These are phyloP conservation scores for Sphaceloma murrayae DNA, from an alignment of 2,329 filamentous ascomycete genomes.

Conservation along the genomic window DNA sequence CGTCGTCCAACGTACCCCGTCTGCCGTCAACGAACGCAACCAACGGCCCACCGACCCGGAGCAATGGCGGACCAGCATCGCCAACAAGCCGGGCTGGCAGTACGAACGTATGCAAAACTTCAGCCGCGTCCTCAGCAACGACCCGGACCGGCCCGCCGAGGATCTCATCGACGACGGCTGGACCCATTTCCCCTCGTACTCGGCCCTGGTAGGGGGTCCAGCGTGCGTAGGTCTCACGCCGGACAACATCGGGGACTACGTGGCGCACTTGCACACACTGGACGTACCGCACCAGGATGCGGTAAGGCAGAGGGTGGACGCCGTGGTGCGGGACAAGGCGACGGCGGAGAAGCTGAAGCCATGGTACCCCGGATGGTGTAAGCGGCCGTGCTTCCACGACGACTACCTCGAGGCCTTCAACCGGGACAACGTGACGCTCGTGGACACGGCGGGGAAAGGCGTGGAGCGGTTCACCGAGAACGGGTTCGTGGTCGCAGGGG, in stretches of 20 bases:
- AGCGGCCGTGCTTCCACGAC: conserved; percentile 54
- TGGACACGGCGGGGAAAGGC: conserved; percentile 50
- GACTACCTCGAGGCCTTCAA: conserved; percentile 53
- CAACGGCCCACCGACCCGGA: conserved; percentile 35
- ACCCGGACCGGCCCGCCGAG: conserved; percentile 26
- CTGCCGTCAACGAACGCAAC: conserved; percentile 29
- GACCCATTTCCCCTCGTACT: conserved; percentile 35
- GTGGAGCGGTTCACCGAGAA: conserved; percentile 38
- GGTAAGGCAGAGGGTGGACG: conserved; percentile 40
- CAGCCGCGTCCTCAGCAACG: conserved; percentile 31
- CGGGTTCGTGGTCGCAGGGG: conserved; percentile 40
- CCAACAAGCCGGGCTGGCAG: conserved; percentile 42
- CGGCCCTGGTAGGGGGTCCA: conserved; percentile 32
- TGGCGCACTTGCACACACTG: conserved; percentile 31
- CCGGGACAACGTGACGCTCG: conserved; percentile 45
- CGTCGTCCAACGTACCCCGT: conserved; percentile 39
- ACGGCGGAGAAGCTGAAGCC: conserved; percentile 47
- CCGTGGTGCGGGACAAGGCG: conserved; percentile 43
- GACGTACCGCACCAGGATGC: conserved; percentile 38
- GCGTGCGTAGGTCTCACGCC: conserved; percentile 27
- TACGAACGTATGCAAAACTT: conserved; percentile 39
- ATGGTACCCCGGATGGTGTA: conserved; percentile 55
- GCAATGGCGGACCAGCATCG: conserved; percentile 32
- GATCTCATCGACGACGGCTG: conserved; percentile 45
- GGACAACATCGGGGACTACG: conserved; percentile 31